Evolutionary conservation across 352 stramenopile species (phyloP).

Genomic region (Peronospora farinosa): DNA sequence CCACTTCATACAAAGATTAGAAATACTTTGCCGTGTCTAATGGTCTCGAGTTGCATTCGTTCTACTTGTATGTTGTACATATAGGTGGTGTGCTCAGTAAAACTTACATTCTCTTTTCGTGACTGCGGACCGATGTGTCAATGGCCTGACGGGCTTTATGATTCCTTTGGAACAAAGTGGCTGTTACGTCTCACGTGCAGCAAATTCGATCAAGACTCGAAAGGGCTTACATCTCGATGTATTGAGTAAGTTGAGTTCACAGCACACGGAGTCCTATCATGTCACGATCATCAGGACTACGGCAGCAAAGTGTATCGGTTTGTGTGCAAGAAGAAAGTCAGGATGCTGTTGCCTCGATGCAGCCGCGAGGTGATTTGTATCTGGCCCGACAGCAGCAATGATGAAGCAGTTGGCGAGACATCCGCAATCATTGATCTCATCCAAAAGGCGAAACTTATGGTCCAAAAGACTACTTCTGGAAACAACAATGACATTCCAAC

Average conservation of each 20-base stretch:
- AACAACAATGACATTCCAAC: constrained; percentile 50
- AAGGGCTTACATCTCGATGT: constrained; percentile 34
- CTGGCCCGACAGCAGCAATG: constrained; percentile 38
- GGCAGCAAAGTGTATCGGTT: constrained; percentile 18
- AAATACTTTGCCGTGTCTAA: too few species aligned
- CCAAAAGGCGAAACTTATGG: too few species aligned
- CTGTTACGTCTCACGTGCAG: constrained; percentile 66
- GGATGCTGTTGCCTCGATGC: constrained; percentile 52
- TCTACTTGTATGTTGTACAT: too few species aligned
- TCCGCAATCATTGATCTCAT: too few species aligned
- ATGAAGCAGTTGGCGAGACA: constrained; percentile 42
- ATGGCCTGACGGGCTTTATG: constrained; percentile 38
- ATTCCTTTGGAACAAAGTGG: constrained; percentile 51
- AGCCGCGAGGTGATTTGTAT: constrained; percentile 43
- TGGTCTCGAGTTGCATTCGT: too few species aligned
- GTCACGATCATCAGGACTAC: too few species aligned
- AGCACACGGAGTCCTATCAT: constrained; percentile 65
- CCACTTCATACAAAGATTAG: too few species aligned
- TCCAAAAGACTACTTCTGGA: constrained; percentile 74
- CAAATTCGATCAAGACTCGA: constrained; percentile 54
- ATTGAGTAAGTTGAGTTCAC: constrained; percentile 71
- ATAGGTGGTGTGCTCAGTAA: constrained; percentile 51
- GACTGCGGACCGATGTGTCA: constrained; percentile 64
- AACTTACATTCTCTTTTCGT: constrained; percentile 69
- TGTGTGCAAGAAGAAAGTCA: constrained; percentile 54